Percentiles rank a stretch among this genome's conserved stretches.
Evolutionary conservation across 306 rosid species (phyloP).

Genomic region (Geum urbanum): DNA sequence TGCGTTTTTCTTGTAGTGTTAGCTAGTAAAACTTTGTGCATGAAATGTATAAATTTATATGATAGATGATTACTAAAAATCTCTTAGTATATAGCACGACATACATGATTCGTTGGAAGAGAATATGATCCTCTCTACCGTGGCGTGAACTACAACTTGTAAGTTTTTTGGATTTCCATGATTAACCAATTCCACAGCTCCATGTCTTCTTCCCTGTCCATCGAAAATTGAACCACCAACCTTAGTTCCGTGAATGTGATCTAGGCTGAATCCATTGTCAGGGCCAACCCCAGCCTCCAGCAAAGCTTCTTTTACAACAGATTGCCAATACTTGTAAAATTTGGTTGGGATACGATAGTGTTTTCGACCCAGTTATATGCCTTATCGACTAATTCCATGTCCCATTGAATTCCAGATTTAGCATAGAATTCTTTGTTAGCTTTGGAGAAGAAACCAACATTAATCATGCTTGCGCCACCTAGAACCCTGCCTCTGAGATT

Average conservation of each 20-base stretch:
- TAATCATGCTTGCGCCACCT: conserved; percentile 34
- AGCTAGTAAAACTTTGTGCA: too few species aligned
- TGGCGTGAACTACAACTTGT: conserved; percentile 21
- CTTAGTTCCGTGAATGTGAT: conserved; percentile 19
- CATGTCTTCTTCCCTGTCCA: conserved; percentile 16
- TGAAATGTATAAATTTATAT: too few species aligned
- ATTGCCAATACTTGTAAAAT: not conserved
- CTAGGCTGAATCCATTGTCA: conserved; percentile 18
- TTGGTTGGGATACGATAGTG: not conserved
- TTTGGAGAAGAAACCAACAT: conserved; percentile 19
- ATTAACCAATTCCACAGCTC: conserved; percentile 32
- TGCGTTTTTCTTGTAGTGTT: too few species aligned
- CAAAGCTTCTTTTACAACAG: conserved; percentile 7
- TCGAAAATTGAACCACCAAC: conserved; percentile 16
- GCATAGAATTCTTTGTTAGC: conserved; percentile 11
- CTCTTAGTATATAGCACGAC: too few species aligned
- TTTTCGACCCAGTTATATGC: conserved; percentile 30
- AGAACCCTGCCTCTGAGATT: conserved; percentile 24
- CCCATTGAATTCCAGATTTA: conserved; percentile 19
- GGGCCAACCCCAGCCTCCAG: conserved; percentile 15
- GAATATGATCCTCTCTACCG: conserved; percentile 27
- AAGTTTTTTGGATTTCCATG: conserved; percentile 19
- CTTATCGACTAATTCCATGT: conserved; percentile 17
- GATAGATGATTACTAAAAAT: too few species aligned
- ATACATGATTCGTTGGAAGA: conserved; percentile 8